These are phyloP conservation scores for Globisporangium cederbergense DNA, from an alignment of 352 stramenopile species.

Conservation along the genomic window DNA sequence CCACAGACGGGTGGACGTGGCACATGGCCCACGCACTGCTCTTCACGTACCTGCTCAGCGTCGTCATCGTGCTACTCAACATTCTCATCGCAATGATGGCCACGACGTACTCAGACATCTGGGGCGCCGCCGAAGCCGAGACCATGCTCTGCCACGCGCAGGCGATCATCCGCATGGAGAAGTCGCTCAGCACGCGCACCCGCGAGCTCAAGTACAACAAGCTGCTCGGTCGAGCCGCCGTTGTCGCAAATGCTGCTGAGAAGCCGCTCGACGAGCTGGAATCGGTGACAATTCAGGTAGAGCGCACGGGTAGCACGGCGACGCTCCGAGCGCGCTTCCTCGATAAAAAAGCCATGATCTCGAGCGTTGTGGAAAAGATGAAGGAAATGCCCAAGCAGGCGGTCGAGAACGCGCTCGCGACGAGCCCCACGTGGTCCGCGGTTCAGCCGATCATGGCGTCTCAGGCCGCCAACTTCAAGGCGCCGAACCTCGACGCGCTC, in stretches of 20 bases:
- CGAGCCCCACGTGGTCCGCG: slow-evolving; percentile 11
- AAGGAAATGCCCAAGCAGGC: slow-evolving; percentile 10
- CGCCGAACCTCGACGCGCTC: slow-evolving; percentile 16
- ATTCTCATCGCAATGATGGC: slow-evolving; percentile 42
- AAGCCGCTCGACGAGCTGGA: background rate
- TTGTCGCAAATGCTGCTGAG: background rate
- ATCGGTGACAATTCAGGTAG: slow-evolving; percentile 2
- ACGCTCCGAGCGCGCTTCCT: slow-evolving; percentile 3
- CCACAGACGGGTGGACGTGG: slow-evolving; percentile 14
- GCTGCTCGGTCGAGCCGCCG: background rate
- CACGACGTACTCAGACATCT: slow-evolving; percentile 25
- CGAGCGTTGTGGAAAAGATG: slow-evolving; percentile 20
- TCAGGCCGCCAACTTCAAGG: slow-evolving; percentile 7
- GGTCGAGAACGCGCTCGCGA: slow-evolving; percentile 10
- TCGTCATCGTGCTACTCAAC: slow-evolving; percentile 34
- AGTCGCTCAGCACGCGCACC: background rate
- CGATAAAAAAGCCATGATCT: slow-evolving; percentile 13
- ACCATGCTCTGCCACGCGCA: slow-evolving; percentile 17
- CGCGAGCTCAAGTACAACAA: slow-evolving; percentile 8
- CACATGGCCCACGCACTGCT: slow-evolving; percentile 17
- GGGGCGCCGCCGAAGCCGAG: slow-evolving; percentile 16
- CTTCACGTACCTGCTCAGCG: slow-evolving; percentile 20
- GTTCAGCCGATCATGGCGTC: slow-evolving; percentile 13
- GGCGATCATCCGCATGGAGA: slow-evolving; percentile 24
- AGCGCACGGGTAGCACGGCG: slow-evolving; percentile 9